Evolutionary conservation across 768 basidiomycete species (phyloP).

Genomic region (Scleroderma citrinum): DNA sequence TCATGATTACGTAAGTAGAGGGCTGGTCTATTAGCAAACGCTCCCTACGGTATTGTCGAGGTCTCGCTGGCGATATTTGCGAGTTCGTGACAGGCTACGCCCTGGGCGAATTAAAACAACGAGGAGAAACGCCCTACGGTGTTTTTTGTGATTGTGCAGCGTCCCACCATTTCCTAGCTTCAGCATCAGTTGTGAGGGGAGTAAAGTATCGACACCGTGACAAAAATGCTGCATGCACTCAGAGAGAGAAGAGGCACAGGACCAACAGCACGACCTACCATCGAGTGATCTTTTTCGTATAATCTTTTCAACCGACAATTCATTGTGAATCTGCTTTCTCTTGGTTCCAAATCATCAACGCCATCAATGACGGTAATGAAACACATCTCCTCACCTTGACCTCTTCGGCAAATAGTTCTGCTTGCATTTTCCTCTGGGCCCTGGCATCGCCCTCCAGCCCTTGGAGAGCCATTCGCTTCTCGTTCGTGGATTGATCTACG

Average conservation of each 20-base stretch:
- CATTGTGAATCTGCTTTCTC: slow-evolving; percentile 72
- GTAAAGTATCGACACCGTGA: slow-evolving; percentile 76
- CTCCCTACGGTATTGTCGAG: slow-evolving; percentile 2
- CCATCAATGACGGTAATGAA: slow-evolving; percentile 26
- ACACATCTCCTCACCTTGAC: slow-evolving; percentile 51
- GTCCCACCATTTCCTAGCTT: slow-evolving; percentile 55
- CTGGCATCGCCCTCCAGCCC: slow-evolving; percentile 38
- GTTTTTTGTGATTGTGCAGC: slow-evolving; percentile 30
- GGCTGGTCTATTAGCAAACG: too few species aligned
- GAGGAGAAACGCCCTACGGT: slow-evolving; percentile 27
- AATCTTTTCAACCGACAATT: slow-evolving; percentile 66
- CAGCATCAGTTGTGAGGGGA: slow-evolving; percentile 54
- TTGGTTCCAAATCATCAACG: slow-evolving; percentile 30
- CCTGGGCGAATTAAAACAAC: slow-evolving; percentile 22
- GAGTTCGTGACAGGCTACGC: slow-evolving; percentile 9
- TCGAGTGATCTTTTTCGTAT: slow-evolving; percentile 64
- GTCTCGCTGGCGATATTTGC: slow-evolving; percentile 3
- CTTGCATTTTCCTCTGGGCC: slow-evolving; percentile 46
- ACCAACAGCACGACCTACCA: slow-evolving; percentile 39
- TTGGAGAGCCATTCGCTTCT: slow-evolving; percentile 46
- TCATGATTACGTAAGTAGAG: slow-evolving; percentile 29
- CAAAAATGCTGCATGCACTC: slow-evolving; percentile 54
- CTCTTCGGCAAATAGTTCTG: slow-evolving; percentile 56
- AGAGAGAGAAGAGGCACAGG: slow-evolving; percentile 8
- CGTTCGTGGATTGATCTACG: slow-evolving; percentile 56